Conservation (phyloP, 148 eudicot genomes). For the Linanthus parryae region DNA sequence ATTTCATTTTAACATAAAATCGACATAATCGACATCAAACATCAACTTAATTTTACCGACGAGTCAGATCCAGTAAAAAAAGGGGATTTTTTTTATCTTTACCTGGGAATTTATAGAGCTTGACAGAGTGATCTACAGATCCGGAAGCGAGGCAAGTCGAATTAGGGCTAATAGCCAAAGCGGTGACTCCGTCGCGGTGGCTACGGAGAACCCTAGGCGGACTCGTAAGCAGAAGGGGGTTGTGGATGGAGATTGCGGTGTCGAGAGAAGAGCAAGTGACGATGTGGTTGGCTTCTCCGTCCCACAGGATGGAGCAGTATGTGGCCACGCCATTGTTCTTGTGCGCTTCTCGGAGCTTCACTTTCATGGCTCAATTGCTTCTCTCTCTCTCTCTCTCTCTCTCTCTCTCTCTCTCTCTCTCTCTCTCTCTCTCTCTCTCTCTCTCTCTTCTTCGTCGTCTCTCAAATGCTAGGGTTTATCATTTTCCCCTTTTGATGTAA, state of each 20-base stretch:
- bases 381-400: neutral
- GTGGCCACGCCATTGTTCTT: constrained; percentile 37
- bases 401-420: no score
- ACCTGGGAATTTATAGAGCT: constrained; percentile 93
- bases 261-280: constrained; percentile 76
- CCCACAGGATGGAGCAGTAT: constrained; percentile 67
- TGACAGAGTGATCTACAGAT: constrained; percentile 76
- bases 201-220: constrained; percentile 41
- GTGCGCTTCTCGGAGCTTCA: constrained; percentile 66
- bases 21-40: no score
- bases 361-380: constrained; percentile 30
- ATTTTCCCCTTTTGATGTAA: neutral
- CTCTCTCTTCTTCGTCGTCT: neutral
- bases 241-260: constrained; percentile 55
- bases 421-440: neutral
- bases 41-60: no score
- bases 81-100: no score
- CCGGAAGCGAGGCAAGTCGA: constrained; percentile 96
- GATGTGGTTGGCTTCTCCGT: constrained; percentile 50
- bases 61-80: no score
- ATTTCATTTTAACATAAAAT: no score
- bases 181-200: constrained; percentile 82
- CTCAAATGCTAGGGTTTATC: constrained; percentile 3
- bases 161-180: constrained; percentile 77
- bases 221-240: constrained; percentile 35